Conservation (phyloP, 139 green algal genomes). For the Edaphochlamys debaryana region DNA sequence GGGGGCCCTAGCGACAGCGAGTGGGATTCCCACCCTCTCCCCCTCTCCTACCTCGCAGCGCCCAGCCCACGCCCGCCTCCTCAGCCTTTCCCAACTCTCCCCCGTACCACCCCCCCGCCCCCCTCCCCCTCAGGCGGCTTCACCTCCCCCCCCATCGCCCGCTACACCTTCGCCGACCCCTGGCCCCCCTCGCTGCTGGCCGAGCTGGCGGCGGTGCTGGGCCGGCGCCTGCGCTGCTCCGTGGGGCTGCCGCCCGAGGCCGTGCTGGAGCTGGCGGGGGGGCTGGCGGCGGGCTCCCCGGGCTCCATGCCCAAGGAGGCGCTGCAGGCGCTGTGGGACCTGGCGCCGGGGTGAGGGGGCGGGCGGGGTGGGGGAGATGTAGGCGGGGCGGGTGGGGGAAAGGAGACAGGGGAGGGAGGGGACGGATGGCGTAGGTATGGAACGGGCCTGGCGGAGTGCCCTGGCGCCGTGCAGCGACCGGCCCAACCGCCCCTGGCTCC, state of each 20-base stretch:
- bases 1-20: too few relatives aligned
- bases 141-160: conserved; percentile 38
- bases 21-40: too few relatives aligned
- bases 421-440: too few relatives aligned
- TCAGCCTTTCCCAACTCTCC: too few relatives aligned
- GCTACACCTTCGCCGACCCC: conserved; percentile 65
- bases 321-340: conserved; percentile 59
- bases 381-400: too few relatives aligned
- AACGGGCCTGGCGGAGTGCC: too few relatives aligned
- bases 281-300: conserved; percentile 61
- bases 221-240: conserved; percentile 48
- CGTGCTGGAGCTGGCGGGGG: conserved; percentile 67
- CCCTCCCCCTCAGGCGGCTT: conserved; percentile 44
- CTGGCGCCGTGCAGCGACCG: neutral
- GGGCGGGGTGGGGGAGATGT: too few relatives aligned
- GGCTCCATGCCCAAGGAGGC: conserved; percentile 50
- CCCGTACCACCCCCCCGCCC: neutral
- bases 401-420: neutral
- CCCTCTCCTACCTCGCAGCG: too few relatives aligned
- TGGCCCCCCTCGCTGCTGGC: conserved; percentile 66
- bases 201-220: conserved; percentile 58
- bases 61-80: too few relatives aligned
- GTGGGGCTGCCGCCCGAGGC: conserved; percentile 30
- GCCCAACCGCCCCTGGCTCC: neutral
- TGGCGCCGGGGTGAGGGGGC: conserved; percentile 43